phyloP scores from a whole-genome alignment of 2,329 filamentous ascomycete genomes.

The Aspergillus ochraceoroseus region DNA sequence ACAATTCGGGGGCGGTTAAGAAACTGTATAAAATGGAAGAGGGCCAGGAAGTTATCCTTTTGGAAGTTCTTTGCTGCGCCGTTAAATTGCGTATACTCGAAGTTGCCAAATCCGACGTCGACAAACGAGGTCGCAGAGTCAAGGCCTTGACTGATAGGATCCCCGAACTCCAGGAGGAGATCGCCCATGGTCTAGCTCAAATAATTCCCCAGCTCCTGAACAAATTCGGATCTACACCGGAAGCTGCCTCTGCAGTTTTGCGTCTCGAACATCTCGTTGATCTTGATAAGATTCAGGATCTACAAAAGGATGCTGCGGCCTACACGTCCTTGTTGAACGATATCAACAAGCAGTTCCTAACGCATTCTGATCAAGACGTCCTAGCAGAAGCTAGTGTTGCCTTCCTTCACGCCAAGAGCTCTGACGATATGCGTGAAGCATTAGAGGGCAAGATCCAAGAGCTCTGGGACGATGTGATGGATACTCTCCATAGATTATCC shows the following conservation, averaged over 20 bases:
- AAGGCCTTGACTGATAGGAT: slow-evolving; percentile 59
- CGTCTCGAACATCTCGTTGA: slow-evolving; percentile 82
- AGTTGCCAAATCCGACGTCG: slow-evolving; percentile 56
- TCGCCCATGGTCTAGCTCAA: slow-evolving; percentile 69
- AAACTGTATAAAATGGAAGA: slow-evolving; percentile 67
- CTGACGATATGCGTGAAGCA: slow-evolving; percentile 81
- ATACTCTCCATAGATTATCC: slow-evolving; percentile 66
- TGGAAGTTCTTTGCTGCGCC: slow-evolving; percentile 79
- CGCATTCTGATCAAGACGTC: slow-evolving; percentile 83
- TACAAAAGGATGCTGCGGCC: slow-evolving; percentile 77
- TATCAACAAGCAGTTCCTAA: slow-evolving; percentile 86
- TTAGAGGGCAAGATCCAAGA: slow-evolving; percentile 73
- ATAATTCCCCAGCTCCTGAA: slow-evolving; percentile 81
- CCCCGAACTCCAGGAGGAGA: slow-evolving; percentile 68
- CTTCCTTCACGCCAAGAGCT: slow-evolving; percentile 76
- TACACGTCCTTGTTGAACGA: slow-evolving; percentile 81
- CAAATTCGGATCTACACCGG: slow-evolving; percentile 86
- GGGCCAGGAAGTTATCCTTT: slow-evolving; percentile 74
- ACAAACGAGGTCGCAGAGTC: slow-evolving; percentile 53
- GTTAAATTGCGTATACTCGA: slow-evolving; percentile 70
- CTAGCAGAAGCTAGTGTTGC: slow-evolving; percentile 77
- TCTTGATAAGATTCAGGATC: slow-evolving; percentile 78
- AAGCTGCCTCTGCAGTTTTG: slow-evolving; percentile 79
- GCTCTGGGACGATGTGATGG: slow-evolving; percentile 80
- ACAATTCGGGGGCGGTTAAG: slow-evolving; percentile 61